phyloP scores from a whole-genome alignment of 2,329 filamentous ascomycete species.

The Colletotrichum abscissum region DNA sequence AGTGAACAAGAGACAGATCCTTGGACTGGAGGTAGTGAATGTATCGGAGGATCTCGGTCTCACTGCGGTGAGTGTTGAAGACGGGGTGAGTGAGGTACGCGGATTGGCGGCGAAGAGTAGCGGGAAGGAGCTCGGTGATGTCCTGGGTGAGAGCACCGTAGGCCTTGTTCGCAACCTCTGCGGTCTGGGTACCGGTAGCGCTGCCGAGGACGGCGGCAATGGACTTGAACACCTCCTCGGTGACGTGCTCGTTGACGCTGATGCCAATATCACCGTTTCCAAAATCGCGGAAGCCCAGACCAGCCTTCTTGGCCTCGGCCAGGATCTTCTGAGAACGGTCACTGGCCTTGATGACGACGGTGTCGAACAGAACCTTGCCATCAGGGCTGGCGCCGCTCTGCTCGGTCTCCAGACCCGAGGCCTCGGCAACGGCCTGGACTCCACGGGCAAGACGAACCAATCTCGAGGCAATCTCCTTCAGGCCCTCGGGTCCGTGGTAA shows the following conservation, averaged over 20 bases:
- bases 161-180: constrained; percentile 54
- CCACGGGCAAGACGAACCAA: constrained; percentile 78
- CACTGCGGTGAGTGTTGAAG: constrained; percentile 95
- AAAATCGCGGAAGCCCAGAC: constrained; percentile 73
- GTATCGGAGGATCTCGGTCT: constrained; percentile 93
- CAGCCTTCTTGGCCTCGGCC: constrained; percentile 60
- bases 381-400: constrained; percentile 66
- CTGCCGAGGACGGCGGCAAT: constrained; percentile 48
- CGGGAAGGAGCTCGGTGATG: constrained; percentile 58
- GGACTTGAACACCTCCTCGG: constrained; percentile 64
- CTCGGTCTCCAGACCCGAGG: constrained; percentile 72
- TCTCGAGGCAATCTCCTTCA: constrained; percentile 85
- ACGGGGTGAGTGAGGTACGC: constrained; percentile 88
- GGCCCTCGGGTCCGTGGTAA: constrained; percentile 88
- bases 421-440: constrained; percentile 72
- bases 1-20: constrained; percentile 92
- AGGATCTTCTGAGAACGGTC: constrained; percentile 62
- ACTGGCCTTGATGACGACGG: constrained; percentile 73
- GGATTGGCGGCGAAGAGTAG: constrained; percentile 75
- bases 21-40: constrained; percentile 94
- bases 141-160: constrained; percentile 49
- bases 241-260: constrained; percentile 76
- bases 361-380: constrained; percentile 79
- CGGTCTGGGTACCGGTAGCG: constrained; percentile 44
- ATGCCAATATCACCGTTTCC: constrained; percentile 73